These are phyloP conservation scores for Fagopyrum tataricum DNA, from an alignment of 148 eudicot species.

Conservation along the genomic window DNA sequence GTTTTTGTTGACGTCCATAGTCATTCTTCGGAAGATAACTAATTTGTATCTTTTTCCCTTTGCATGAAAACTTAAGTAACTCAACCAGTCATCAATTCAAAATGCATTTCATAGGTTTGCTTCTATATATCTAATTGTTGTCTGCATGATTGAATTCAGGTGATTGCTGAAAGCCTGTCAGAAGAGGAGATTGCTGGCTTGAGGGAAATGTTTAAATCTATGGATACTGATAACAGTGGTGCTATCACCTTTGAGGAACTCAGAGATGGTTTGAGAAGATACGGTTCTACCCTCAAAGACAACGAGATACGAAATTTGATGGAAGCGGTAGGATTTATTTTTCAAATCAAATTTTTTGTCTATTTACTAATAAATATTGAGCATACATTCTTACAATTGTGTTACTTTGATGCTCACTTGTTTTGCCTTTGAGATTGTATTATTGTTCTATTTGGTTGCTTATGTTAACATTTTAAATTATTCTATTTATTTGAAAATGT, in stretches of 20 bases:
- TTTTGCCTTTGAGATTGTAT: background rate
- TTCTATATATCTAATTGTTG: background rate
- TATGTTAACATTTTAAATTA: background rate
- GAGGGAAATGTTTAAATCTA: slow-evolving; percentile 14
- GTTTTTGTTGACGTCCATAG: background rate
- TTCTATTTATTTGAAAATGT: too few species aligned
- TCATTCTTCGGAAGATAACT: background rate
- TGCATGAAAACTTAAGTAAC: background rate
- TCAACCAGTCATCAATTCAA: background rate
- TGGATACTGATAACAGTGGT: slow-evolving; percentile 16
- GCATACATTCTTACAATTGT: background rate
- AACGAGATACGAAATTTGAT: slow-evolving; percentile 13
- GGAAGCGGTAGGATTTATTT: slow-evolving; percentile 8
- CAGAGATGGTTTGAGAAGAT: slow-evolving; percentile 15
- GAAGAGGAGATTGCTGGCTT: slow-evolving; percentile 17
- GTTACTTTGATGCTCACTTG: background rate
- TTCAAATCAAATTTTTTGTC: background rate
- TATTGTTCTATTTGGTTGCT: background rate
- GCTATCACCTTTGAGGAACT: slow-evolving; percentile 16
- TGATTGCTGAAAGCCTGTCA: slow-evolving; percentile 15
- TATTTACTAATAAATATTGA: background rate
- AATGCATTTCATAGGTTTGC: background rate
- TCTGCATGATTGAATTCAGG: slow-evolving; percentile 1
- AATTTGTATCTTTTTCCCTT: background rate
- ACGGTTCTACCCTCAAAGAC: slow-evolving; percentile 13